phyloP scores from a whole-genome alignment of 305 asterid species.

The Rubia peregrina region DNA sequence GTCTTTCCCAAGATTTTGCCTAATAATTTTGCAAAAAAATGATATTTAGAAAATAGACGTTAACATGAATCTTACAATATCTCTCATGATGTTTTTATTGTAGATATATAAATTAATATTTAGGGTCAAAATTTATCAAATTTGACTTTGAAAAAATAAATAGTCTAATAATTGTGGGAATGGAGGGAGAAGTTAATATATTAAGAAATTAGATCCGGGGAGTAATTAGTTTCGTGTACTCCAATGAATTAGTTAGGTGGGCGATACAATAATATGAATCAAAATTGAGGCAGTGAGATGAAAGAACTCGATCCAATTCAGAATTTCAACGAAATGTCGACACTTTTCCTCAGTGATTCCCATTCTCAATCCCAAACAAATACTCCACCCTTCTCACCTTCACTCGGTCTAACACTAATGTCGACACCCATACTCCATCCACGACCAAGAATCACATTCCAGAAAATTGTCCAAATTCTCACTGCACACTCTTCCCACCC shows the following conservation, averaged over 20 bases:
- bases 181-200: too few species aligned
- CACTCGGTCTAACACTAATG: conserved; percentile 22
- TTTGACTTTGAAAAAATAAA: too few species aligned
- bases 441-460: background rate
- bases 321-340: conserved; percentile 22
- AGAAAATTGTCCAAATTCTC: background rate
- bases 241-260: background rate
- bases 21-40: too few species aligned
- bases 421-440: conserved; percentile 37
- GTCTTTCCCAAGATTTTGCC: too few species aligned
- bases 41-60: too few species aligned
- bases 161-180: too few species aligned
- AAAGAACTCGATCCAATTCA: background rate
- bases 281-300: background rate
- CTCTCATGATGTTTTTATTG: too few species aligned
- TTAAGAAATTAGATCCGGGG: too few species aligned
- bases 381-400: conserved; percentile 10
- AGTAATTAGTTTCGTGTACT: background rate
- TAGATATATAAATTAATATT: too few species aligned
- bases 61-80: too few species aligned
- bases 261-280: background rate
- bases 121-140: too few species aligned
- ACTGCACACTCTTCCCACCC: background rate
- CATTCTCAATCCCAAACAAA: background rate
- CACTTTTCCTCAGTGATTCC: conserved; percentile 17